Percentiles rank a stretch among this genome's conserved stretches.
phyloP scores from a whole-genome alignment of 2,329 filamentous ascomycete genomes.

The Hypoxylon sp. region DNA sequence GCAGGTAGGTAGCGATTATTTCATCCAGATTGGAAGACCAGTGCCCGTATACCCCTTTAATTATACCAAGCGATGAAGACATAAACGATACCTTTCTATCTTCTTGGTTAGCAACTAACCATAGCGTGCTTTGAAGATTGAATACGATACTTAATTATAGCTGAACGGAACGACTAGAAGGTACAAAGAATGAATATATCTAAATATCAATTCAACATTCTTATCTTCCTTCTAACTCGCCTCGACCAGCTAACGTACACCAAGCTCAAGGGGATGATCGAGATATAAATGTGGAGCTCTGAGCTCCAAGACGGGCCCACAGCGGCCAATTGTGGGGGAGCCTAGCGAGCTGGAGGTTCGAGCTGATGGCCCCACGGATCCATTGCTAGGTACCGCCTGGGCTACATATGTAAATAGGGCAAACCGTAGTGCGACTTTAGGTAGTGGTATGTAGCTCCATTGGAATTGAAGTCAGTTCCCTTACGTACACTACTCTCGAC shows the following conservation, averaged over 20 bases:
- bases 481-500: neutral
- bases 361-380: slow-evolving; percentile 4
- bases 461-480: neutral
- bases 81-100: neutral
- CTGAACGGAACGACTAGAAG: neutral
- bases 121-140: neutral
- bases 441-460: neutral
- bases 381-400: slow-evolving; percentile 4
- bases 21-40: neutral
- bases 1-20: slow-evolving; percentile 11
- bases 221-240: neutral
- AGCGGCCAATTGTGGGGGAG: slow-evolving; percentile 25
- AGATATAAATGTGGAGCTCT: neutral
- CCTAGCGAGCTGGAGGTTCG: no score
- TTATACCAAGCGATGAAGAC: neutral
- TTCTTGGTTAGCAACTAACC: neutral
- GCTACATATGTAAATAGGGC: no score
- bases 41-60: no score
- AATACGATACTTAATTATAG: neutral
- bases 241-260: neutral
- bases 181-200: neutral
- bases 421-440: slow-evolving; percentile 4
- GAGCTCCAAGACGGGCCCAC: slow-evolving; percentile 12
- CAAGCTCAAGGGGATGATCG: neutral
- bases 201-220: neutral